phyloP scores from a whole-genome alignment of 1,284 basidiomycete species.

The Trametes polyzona region DNA sequence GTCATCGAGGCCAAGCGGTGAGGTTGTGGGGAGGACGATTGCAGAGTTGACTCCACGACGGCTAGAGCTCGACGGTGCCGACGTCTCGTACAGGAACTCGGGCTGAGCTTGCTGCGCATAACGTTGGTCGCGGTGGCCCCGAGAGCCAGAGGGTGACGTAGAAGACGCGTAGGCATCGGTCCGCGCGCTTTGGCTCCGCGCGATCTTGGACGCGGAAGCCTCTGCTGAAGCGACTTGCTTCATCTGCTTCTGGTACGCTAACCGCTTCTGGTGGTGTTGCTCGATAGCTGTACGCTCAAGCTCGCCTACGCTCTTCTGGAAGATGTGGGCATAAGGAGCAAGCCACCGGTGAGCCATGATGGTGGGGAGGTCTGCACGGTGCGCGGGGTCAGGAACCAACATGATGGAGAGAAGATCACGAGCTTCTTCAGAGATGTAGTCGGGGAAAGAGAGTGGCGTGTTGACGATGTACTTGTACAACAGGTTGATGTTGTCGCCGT shows the following conservation, averaged over 20 bases:
- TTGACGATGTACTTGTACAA: constrained; percentile 99
- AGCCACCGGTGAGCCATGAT: constrained; percentile 91
- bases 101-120: constrained; percentile 40
- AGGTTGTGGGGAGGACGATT: constrained; percentile 46
- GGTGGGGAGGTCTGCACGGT: constrained; percentile 72
- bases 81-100: constrained; percentile 58
- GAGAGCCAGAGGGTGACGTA: constrained; percentile 31
- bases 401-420: constrained; percentile 78
- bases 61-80: constrained; percentile 39
- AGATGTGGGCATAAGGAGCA: constrained; percentile 63
- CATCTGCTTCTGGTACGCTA: constrained; percentile 81
- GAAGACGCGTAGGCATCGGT: constrained; percentile 44
- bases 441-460: constrained; percentile 93
- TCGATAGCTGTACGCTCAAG: constrained; percentile 83
- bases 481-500: constrained; percentile 99
- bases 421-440: constrained; percentile 85
- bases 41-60: constrained; percentile 48
- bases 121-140: constrained; percentile 43
- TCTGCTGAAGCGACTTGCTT: constrained; percentile 44
- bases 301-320: constrained; percentile 76
- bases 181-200: constrained; percentile 50
- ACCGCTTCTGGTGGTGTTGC: constrained; percentile 81
- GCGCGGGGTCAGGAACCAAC: constrained; percentile 84
- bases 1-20: constrained; percentile 45
- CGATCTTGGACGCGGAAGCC: constrained; percentile 40